Evolutionary conservation across 345 rosid genomes (phyloP).

Genomic region (Corchorus olitorius): DNA sequence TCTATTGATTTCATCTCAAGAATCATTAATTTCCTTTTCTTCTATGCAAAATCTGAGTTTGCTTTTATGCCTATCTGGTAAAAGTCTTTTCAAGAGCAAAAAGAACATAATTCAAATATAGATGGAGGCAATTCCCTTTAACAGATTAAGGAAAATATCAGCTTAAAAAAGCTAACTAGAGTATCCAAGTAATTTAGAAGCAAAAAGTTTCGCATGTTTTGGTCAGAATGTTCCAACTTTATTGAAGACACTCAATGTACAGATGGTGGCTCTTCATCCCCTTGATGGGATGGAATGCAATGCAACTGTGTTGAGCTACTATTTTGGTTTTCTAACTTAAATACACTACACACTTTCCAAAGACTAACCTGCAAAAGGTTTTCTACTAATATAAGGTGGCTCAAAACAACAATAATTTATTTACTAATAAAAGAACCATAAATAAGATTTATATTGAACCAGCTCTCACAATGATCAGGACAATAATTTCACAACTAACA

Average conservation of each 20-base stretch:
- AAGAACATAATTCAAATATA: slow-evolving; percentile 10
- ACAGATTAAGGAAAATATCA: slow-evolving; percentile 11
- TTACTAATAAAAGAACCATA: neutral
- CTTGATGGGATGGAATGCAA: slow-evolving; percentile 17
- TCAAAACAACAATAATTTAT: neutral
- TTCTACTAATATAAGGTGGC: neutral
- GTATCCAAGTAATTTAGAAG: neutral
- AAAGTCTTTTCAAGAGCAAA: neutral
- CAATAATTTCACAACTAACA: neutral
- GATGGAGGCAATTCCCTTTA: slow-evolving; percentile 3
- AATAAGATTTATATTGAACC: neutral
- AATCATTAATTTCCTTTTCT: slow-evolving; percentile 6
- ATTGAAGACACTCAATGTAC: neutral
- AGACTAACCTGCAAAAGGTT: neutral
- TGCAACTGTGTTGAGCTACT: slow-evolving; percentile 2
- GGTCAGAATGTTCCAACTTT: neutral
- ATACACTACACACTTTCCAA: neutral
- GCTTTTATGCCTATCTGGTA: neutral
- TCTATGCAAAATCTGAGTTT: neutral
- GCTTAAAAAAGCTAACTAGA: slow-evolving; percentile 11
- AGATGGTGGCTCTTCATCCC: slow-evolving; percentile 26
- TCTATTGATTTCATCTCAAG: neutral
- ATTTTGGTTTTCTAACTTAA: neutral
- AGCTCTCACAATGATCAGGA: neutral
- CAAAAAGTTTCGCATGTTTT: slow-evolving; percentile 8